Base-by-base conservation (phyloP, 192 early-diverging fungal genomes). In the Thamnidium elegans region DNA sequence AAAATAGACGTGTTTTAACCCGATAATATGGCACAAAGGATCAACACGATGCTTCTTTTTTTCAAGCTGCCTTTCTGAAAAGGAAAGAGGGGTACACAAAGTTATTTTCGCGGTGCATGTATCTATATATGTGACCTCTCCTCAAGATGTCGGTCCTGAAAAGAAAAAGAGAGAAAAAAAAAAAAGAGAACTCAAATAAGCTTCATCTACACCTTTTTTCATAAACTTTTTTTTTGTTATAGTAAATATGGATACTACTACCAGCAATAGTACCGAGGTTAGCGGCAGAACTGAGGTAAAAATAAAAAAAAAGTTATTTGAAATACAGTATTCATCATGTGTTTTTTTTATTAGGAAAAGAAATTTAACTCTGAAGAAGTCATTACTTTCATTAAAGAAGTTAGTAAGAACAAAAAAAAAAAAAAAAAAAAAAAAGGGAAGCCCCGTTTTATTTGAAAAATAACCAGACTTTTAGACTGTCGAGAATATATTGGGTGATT, bases 401-500 rank as follows among this genome's bases (percentile, higher is more conserved):
- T 72, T 4, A 55, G 63, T 47, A 23, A 39, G 10, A 23, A 32
- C 8, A 19, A 17, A 32, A 15, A 32, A 45, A 26, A 34, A 39
- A 14, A 32, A 8, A 11, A 19, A n/a, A 44, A 45, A 21, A 44
- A 44, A 21, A 42, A 46, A n/a, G 58, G 19, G 11, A 44, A 23
- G 36, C 4, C 23, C n/a, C 11, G 26, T 50, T 8, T 20, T 32
- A 11, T 47, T 13, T 47, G 17, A 43, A 30, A 31, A 50, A 34
- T 53, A 11, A 53, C 10, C 30, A 21, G 17, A 11, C 51, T 30
- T 53, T 3, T 56, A 90, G 86, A 83, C 83, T 11, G 80, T 90
- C 26, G 85, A 91, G 63, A 65, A 63, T 44, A 86, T 83, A 6
- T 73, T 91, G 43, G 77, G 81, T 60, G 90, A 90, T 67, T 81